These are phyloP conservation scores for Arctium lappa DNA, from an alignment of 129 eudicot genomes.

Conservation along the genomic window DNA sequence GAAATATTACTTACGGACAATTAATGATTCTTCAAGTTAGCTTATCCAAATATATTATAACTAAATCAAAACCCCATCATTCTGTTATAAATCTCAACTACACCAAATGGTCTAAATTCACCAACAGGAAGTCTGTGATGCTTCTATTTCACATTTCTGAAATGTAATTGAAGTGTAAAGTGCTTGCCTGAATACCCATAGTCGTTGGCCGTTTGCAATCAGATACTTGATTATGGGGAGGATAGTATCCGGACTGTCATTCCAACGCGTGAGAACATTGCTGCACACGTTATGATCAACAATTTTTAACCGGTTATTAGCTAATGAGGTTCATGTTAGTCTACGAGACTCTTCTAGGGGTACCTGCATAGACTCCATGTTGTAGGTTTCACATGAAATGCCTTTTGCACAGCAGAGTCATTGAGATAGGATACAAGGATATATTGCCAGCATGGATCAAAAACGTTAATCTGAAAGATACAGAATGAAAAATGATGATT, in stretches of 20 bases:
- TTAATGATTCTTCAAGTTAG: neutral
- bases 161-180: neutral
- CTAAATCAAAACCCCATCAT: no score
- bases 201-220: constrained; percentile 32
- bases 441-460: constrained; percentile 40
- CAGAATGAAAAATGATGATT: neutral
- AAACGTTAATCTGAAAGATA: constrained; percentile 20
- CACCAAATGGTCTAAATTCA: neutral
- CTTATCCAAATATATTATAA: no score
- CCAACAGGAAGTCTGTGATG: neutral
- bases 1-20: neutral
- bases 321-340: neutral
- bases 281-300: constrained; percentile 6
- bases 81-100: neutral
- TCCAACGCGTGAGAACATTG: constrained; percentile 31
- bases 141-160: neutral
- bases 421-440: constrained; percentile 35
- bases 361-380: constrained; percentile 39
- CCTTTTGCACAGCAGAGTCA: constrained; percentile 35
- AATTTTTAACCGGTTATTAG: neutral
- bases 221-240: constrained; percentile 43
- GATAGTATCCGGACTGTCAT: constrained; percentile 36
- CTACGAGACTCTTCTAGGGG: neutral
- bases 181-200: constrained; percentile 52
- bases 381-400: constrained; percentile 42